phyloP scores from a whole-genome alignment of 805 yeast genomes.

The Schwanniomyces vanrijiae region DNA sequence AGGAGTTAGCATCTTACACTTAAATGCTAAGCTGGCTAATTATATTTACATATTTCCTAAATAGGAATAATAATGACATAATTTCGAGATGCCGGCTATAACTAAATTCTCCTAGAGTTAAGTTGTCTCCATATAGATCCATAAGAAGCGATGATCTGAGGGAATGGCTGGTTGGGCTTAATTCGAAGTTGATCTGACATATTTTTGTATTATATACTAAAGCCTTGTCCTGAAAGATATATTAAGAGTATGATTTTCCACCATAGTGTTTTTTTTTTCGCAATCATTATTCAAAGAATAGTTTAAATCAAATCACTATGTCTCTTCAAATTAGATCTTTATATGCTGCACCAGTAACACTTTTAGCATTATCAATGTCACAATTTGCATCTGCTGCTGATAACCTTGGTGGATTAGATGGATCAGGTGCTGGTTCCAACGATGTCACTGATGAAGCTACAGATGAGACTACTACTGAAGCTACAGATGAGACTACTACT shows the following conservation, averaged over 20 bases:
- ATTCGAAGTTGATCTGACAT: neutral
- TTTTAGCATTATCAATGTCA: slow-evolving; percentile 6
- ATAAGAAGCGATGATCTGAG: neutral
- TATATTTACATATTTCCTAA: slow-evolving; percentile 12
- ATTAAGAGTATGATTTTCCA: neutral
- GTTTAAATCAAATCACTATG: slow-evolving; percentile 6
- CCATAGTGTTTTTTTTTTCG: neutral
- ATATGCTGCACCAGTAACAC: slow-evolving; percentile 3
- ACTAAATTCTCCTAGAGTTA: neutral
- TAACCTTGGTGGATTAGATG: slow-evolving; percentile 16
- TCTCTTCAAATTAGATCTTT: slow-evolving; percentile 11
- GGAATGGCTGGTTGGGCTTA: neutral
- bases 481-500: slow-evolving; percentile 3
- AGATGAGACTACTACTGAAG: slow-evolving; percentile 1
- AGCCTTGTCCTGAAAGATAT: neutral
- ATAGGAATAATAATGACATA: slow-evolving; percentile 9
- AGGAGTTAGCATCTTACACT: neutral
- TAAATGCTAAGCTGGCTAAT: neutral
- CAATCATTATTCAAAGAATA: neutral
- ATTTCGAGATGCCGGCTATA: neutral
- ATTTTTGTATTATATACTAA: neutral
- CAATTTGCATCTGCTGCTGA: slow-evolving; percentile 11
- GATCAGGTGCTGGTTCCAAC: slow-evolving; percentile 1
- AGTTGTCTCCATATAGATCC: neutral
- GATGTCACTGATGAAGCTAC: slow-evolving; percentile 1